A percentile compares a stretch with the other conserved stretches of the same genome.
These are phyloP conservation scores for Bipolaris gigantea DNA, from an alignment of 2,329 filamentous ascomycete genomes.

Conservation along the genomic window DNA sequence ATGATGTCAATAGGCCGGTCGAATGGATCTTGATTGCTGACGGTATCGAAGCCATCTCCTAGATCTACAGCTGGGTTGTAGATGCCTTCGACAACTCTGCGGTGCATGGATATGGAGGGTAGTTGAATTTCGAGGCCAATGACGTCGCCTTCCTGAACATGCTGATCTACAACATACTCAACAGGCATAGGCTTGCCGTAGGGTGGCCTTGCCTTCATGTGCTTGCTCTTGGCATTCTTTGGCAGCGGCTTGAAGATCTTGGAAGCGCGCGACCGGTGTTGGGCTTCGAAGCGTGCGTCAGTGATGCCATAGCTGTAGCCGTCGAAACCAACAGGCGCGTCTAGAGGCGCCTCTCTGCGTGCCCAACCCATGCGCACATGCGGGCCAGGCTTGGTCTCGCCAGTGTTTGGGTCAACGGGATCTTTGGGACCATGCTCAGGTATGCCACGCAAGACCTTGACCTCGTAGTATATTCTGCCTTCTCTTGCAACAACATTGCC, in stretches of 20 bases:
- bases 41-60: conserved; percentile 59
- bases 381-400: conserved; percentile 55
- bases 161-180: conserved; percentile 64
- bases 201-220: conserved; percentile 44
- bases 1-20: conserved; percentile 77
- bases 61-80: conserved; percentile 85
- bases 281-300: conserved; percentile 86
- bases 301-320: conserved; percentile 93
- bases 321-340: conserved; percentile 83
- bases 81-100: conserved; percentile 81
- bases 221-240: conserved; percentile 44
- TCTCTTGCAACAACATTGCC: conserved; percentile 89
- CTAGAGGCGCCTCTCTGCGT: conserved; percentile 75
- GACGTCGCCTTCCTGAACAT: conserved; percentile 86
- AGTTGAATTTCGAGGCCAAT: conserved; percentile 92
- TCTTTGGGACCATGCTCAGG: conserved; percentile 50
- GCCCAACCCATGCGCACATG: conserved; percentile 84
- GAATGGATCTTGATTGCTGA: conserved; percentile 34
- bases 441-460: conserved; percentile 80
- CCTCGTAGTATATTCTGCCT: conserved; percentile 92
- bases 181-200: conserved; percentile 42
- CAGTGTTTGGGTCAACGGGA: conserved; percentile 37
- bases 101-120: conserved; percentile 80
- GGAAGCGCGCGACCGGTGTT: conserved; percentile 91
- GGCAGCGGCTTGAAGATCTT: conserved; percentile 65